Conservation (phyloP, 495 filamentous ascomycete species). For the Ramalina intermedia region DNA sequence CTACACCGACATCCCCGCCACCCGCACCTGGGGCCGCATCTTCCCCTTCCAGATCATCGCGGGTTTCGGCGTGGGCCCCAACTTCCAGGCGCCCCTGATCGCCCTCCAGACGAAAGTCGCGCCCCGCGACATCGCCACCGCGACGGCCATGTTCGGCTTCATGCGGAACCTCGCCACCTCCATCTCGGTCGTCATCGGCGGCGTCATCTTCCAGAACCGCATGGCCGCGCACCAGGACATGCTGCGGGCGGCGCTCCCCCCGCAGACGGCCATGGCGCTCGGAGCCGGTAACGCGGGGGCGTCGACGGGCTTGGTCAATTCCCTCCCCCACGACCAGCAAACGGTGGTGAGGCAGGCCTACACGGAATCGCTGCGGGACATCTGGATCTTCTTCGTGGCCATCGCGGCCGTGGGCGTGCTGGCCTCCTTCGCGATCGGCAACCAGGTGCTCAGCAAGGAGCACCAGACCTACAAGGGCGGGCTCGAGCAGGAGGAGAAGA, state of each 20-base stretch:
- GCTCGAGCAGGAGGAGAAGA: constrained; percentile 35
- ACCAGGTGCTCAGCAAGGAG: constrained; percentile 39
- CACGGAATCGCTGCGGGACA: constrained; percentile 40
- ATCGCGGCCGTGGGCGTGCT: constrained; percentile 40
- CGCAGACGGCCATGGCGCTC: constrained; percentile 20
- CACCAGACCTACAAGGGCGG: constrained; percentile 51
- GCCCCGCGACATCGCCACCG: constrained; percentile 36
- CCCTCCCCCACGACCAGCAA: constrained; percentile 32
- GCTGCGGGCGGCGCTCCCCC: constrained; percentile 25
- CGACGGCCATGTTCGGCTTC: constrained; percentile 38
- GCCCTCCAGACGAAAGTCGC: constrained; percentile 40
- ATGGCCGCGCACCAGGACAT: constrained; percentile 28
- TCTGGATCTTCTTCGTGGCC: constrained; percentile 54
- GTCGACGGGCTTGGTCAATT: constrained; percentile 38
- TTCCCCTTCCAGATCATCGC: constrained; percentile 39
- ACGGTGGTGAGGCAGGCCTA: constrained; percentile 38
- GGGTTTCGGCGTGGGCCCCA: constrained; percentile 40
- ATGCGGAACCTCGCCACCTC: constrained; percentile 34
- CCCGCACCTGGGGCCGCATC: constrained; percentile 34
- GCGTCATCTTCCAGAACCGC: constrained; percentile 43
- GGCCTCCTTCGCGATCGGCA: constrained; percentile 38
- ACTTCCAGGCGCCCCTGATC: constrained; percentile 44
- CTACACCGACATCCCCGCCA: constrained; percentile 32
- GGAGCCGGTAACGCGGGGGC: constrained; percentile 39
- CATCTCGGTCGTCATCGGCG: constrained; percentile 41